A percentile compares a stretch with the other conserved stretches of the same genome.
Evolutionary conservation across 106 monocot species (phyloP).

Genomic region (Acorus gramineus): DNA sequence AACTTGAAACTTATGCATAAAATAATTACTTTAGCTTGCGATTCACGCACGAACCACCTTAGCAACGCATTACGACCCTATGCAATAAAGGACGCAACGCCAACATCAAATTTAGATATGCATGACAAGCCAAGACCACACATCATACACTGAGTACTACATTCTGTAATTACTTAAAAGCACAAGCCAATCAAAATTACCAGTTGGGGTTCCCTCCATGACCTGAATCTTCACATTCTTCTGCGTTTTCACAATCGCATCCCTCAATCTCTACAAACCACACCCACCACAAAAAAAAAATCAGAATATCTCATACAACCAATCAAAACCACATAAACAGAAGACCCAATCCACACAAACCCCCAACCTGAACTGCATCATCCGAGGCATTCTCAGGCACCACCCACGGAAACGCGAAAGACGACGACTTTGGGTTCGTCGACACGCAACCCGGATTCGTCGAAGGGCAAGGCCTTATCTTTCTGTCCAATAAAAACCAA

Average conservation of each 20-base stretch:
- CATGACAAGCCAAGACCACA: too few species aligned
- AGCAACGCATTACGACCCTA: too few species aligned
- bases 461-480: slow-evolving; percentile 86
- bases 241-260: slow-evolving; percentile 71
- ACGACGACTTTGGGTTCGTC: slow-evolving; percentile 80
- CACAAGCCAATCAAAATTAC: slow-evolving; percentile 20
- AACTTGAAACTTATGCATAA: too few species aligned
- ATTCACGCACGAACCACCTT: too few species aligned
- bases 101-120: too few species aligned
- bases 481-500: slow-evolving; percentile 27
- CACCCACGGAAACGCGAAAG: slow-evolving; percentile 62
- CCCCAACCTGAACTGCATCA: slow-evolving; percentile 38
- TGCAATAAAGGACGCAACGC: too few species aligned
- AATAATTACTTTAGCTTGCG: too few species aligned
- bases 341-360: not conserved
- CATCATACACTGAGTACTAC: too few species aligned
- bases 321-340: not conserved
- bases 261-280: slow-evolving; percentile 35
- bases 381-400: slow-evolving; percentile 39
- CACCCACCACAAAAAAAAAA: not conserved
- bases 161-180: too few species aligned
- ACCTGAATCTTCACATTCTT: slow-evolving; percentile 56
- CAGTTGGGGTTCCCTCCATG: slow-evolving; percentile 53
- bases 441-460: slow-evolving; percentile 72
- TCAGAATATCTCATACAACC: not conserved